Conservation (phyloP, 2,329 filamentous ascomycete genomes). For the Herpotrichia juniperi region DNA sequence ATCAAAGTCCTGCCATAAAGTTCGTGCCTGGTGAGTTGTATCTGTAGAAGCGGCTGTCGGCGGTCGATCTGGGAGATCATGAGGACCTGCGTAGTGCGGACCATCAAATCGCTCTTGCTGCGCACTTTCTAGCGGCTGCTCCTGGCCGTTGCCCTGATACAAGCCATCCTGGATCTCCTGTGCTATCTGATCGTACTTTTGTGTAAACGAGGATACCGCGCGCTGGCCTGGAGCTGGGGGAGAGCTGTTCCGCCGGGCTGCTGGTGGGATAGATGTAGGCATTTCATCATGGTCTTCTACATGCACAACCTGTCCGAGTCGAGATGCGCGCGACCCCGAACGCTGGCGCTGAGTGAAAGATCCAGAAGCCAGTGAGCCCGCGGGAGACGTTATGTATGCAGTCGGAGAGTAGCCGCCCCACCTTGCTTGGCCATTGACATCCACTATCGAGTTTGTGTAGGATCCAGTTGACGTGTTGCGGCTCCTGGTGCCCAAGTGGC, state of each 20-base stretch:
- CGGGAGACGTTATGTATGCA: constrained; percentile 71
- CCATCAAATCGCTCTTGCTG: constrained; percentile 8
- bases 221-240: constrained; percentile 30
- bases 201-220: constrained; percentile 44
- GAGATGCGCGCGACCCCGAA: constrained; percentile 48
- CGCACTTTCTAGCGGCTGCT: not conserved
- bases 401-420: constrained; percentile 73
- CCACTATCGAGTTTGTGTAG: constrained; percentile 67
- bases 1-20: constrained; percentile 80
- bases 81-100: constrained; percentile 14
- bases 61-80: constrained; percentile 51
- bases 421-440: constrained; percentile 69
- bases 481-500: constrained; percentile 37
- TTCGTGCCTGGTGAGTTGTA: constrained; percentile 69
- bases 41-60: constrained; percentile 62
- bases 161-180: constrained; percentile 41
- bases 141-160: constrained; percentile 16
- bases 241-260: constrained; percentile 15
- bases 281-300: constrained; percentile 30
- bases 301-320: constrained; percentile 50
- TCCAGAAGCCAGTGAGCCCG: constrained; percentile 63
- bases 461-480: constrained; percentile 51
- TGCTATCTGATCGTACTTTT: constrained; percentile 44
- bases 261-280: constrained; percentile 12
- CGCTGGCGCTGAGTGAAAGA: constrained; percentile 49